Percentiles rank a stretch among this genome's conserved stretches.
Evolutionary conservation across 2,329 filamentous ascomycete genomes (phyloP).

Genomic region (Phaeosphaeriaceae sp.): DNA sequence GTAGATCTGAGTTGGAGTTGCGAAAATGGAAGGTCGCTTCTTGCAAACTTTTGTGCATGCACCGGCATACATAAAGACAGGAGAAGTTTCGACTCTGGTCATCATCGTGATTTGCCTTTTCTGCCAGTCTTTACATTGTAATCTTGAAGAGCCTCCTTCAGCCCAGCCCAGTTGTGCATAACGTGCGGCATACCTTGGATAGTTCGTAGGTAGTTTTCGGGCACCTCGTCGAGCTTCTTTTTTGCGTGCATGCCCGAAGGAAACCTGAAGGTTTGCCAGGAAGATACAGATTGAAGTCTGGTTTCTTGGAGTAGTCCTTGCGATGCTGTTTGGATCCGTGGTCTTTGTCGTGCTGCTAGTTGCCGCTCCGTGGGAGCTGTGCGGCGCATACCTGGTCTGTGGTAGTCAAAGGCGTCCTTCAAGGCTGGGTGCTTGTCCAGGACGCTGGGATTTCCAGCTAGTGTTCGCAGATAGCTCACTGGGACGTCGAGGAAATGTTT

Average conservation of each 20-base stretch:
- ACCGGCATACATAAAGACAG: too few species aligned
- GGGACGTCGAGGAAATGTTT: conserved; percentile 25
- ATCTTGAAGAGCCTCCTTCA: conserved; percentile 24
- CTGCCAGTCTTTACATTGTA: conserved; percentile 30
- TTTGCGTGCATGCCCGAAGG: conserved; percentile 16
- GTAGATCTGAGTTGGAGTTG: too few species aligned
- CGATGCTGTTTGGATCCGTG: background rate
- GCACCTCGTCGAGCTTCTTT: conserved; percentile 22
- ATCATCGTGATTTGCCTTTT: background rate
- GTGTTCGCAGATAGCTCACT: conserved; percentile 29
- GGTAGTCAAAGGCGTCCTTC: conserved; percentile 31
- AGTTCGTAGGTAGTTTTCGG: conserved; percentile 26
- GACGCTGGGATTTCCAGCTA: conserved; percentile 27
- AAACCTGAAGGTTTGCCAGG: conserved; percentile 15
- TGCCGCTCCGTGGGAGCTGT: conserved; percentile 2
- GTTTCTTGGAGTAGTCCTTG: background rate
- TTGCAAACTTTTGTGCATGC: too few species aligned
- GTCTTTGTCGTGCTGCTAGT: conserved; percentile 3
- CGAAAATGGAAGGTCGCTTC: too few species aligned
- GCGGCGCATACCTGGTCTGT: conserved; percentile 25
- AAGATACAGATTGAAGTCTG: background rate
- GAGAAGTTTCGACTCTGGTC: too few species aligned
- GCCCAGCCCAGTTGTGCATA: conserved; percentile 24
- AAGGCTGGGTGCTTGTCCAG: conserved; percentile 27
- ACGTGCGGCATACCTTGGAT: conserved; percentile 25